Evolutionary conservation across 2,329 filamentous ascomycete species (phyloP).

Genomic region (Samsoniella hepiali): DNA sequence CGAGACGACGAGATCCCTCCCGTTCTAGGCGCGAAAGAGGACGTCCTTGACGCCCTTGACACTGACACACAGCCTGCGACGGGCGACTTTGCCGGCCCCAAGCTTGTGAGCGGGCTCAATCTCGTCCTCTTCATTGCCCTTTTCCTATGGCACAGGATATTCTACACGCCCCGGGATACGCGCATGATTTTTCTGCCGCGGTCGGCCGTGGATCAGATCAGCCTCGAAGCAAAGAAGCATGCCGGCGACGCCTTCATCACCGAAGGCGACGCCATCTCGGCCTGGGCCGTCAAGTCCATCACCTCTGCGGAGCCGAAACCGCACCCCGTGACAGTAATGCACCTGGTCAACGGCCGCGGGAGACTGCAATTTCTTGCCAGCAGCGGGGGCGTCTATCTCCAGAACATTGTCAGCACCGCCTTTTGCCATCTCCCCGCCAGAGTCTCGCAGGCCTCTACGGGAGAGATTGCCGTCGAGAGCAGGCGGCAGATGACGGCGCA

Average conservation of each 20-base stretch:
- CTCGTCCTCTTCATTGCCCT: not conserved
- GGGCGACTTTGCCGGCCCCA: not conserved
- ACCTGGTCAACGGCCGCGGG: constrained; percentile 24
- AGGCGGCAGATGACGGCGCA: constrained; percentile 1
- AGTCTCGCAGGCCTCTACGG: not conserved
- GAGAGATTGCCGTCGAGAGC: not conserved
- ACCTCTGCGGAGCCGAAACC: constrained; percentile 16
- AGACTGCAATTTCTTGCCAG: constrained; percentile 4
- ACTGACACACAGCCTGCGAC: not conserved
- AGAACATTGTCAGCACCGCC: constrained; percentile 7
- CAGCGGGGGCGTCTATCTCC: not conserved
- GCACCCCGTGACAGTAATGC: constrained; percentile 23
- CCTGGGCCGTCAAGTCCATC: constrained; percentile 34
- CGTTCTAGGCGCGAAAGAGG: constrained; percentile 23
- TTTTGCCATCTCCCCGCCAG: not conserved
- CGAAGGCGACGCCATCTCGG: constrained; percentile 41
- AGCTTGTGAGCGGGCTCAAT: constrained; percentile 1
- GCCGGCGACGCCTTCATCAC: constrained; percentile 35
- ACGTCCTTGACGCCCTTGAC: constrained; percentile 6
- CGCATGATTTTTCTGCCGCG: constrained; percentile 2
- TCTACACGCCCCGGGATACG: not conserved
- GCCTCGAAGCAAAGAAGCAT: constrained; percentile 26
- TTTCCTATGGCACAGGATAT: constrained; percentile 13
- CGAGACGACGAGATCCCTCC: constrained; percentile 37
- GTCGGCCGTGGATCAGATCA: not conserved